A percentile compares a stretch with the other conserved stretches of the same genome.
These are phyloP conservation scores for Ophiostoma novo-ulmi DNA, from an alignment of 2,329 filamentous ascomycete genomes.

Conservation along the genomic window DNA sequence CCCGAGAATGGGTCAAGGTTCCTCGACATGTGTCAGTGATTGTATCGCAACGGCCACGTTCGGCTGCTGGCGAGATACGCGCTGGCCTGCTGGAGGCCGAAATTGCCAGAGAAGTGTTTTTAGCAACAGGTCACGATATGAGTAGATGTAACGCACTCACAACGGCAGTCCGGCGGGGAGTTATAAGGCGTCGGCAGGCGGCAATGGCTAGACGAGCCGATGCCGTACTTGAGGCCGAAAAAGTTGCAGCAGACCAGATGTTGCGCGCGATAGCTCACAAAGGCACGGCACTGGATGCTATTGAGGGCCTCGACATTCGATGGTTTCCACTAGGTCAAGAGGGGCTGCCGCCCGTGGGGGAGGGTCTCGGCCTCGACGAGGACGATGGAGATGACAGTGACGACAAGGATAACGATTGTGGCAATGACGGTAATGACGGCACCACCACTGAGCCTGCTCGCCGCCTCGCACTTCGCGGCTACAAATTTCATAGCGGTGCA, in stretches of 20 bases:
- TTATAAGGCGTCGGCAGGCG: too few species aligned
- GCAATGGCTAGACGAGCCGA: too few species aligned
- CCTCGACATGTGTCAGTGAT: background rate
- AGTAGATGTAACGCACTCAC: too few species aligned
- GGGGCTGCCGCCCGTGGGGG: too few species aligned
- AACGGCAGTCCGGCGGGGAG: too few species aligned
- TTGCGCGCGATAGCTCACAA: background rate
- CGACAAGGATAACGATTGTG: background rate
- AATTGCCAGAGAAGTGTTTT: too few species aligned
- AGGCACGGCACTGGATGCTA: background rate
- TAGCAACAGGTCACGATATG: too few species aligned
- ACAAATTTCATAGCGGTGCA: background rate
- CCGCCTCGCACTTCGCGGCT: background rate
- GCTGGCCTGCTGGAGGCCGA: too few species aligned
- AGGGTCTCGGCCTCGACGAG: background rate
- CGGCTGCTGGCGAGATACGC: too few species aligned
- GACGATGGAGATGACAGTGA: background rate
- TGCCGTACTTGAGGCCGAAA: background rate
- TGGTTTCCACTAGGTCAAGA: background rate
- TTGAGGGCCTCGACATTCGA: background rate
- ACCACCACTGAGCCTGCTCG: too few species aligned
- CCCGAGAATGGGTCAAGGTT: background rate
- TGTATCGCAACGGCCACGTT: background rate
- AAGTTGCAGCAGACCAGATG: background rate
- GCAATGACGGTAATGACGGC: background rate